Percentiles rank a stretch among this genome's conserved stretches.
Conservation (phyloP, 148 eudicot species). For the Nepenthes mirabilis region DNA sequence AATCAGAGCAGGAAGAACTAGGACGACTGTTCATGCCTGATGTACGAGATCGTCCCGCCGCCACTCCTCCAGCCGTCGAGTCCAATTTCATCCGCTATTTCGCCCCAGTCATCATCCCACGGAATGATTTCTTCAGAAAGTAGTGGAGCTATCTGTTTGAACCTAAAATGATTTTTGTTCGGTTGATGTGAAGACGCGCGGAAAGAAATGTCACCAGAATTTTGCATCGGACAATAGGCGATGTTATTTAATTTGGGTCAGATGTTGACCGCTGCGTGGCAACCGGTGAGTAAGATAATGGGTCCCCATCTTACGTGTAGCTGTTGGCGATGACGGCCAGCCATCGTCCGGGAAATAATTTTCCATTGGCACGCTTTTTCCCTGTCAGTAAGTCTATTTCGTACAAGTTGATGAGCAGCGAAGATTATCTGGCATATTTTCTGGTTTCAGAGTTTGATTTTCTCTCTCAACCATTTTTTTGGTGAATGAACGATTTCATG, state of each 20-base stretch:
- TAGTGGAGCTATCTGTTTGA: neutral
- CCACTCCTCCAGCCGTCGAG: slow-evolving; percentile 58
- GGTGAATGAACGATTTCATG: slow-evolving; percentile 40
- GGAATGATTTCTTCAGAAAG: neutral
- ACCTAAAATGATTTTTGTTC: neutral
- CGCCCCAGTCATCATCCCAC: slow-evolving; percentile 27
- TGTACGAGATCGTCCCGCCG: slow-evolving; percentile 40
- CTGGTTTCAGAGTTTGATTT: neutral
- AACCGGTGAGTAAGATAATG: no score
- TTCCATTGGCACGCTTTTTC: no score
- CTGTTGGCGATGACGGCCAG: no score
- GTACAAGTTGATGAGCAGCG: no score
- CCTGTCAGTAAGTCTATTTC: no score
- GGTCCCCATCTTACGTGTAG: no score
- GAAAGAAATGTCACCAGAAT: no score
- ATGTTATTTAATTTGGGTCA: no score
- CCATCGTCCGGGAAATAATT: no score
- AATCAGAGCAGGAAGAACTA: slow-evolving; percentile 28
- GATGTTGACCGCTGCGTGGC: no score
- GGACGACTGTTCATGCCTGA: slow-evolving; percentile 40
- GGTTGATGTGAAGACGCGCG: neutral
- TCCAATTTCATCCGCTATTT: slow-evolving; percentile 63
- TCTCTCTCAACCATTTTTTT: neutral
- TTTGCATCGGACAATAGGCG: no score
- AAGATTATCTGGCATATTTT: no score